Evolutionary conservation across 805 yeast species (phyloP).

Genomic region (Maudiozyma pseudohumilis): DNA sequence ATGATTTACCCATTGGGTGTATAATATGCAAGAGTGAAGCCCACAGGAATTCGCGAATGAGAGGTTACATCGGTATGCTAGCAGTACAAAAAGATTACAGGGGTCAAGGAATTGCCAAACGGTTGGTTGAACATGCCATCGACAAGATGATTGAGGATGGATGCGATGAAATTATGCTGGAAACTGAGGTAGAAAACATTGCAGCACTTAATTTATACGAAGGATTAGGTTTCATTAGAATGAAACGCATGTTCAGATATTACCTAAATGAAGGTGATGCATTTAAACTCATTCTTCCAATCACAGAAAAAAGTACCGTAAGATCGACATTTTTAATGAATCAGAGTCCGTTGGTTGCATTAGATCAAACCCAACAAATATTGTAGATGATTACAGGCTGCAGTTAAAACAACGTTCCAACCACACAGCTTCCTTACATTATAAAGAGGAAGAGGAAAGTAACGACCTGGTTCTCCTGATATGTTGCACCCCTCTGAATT

Average conservation of each 20-base stretch:
- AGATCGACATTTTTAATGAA: constrained; percentile 43
- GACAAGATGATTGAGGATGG: constrained; percentile 50
- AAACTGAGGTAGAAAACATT: constrained; percentile 75
- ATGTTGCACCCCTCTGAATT: too few species aligned
- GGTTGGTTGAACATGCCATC: constrained; percentile 52
- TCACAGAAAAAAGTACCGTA: constrained; percentile 47
- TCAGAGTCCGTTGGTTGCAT: not conserved
- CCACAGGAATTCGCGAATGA: constrained; percentile 53
- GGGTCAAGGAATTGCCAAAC: constrained; percentile 74
- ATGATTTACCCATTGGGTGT: constrained; percentile 54
- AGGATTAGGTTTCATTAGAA: constrained; percentile 62
- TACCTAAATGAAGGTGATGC: constrained; percentile 93
- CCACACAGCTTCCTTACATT: too few species aligned
- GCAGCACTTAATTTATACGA: constrained; percentile 66
- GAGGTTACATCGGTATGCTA: constrained; percentile 96
- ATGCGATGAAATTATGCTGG: constrained; percentile 88
- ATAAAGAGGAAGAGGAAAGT: too few species aligned
- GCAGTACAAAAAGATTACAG: constrained; percentile 68
- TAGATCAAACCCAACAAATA: too few species aligned
- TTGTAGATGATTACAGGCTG: too few species aligned
- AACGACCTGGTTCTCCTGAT: too few species aligned
- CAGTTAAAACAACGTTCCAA: too few species aligned
- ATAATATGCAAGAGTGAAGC: constrained; percentile 73
- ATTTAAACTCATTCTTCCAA: constrained; percentile 71
- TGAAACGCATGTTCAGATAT: constrained; percentile 73